Conservation (phyloP, 2,329 filamentous ascomycete species). For the Graphilbum sp. region DNA sequence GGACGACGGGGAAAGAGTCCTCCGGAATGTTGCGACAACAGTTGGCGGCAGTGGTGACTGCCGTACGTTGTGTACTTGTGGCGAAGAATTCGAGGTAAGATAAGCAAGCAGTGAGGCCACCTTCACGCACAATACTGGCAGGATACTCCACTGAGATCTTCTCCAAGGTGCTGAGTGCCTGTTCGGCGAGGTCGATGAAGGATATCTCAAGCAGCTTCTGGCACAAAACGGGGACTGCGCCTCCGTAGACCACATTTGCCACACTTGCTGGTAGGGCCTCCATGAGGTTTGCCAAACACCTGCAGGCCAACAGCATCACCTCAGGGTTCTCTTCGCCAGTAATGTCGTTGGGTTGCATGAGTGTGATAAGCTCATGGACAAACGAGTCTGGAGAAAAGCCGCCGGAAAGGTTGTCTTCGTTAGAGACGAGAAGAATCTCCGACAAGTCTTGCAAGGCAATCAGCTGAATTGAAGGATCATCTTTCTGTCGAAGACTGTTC, state of each 20-base stretch:
- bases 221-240: conserved; percentile 84
- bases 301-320: conserved; percentile 91
- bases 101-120: conserved; percentile 85
- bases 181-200: conserved; percentile 94
- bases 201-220: conserved; percentile 91
- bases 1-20: conserved; percentile 80
- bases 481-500: conserved; percentile 61
- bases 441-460: conserved; percentile 88
- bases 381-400: conserved; percentile 91
- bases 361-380: conserved; percentile 77
- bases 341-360: conserved; percentile 85
- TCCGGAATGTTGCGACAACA: conserved; percentile 94
- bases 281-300: conserved; percentile 94
- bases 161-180: conserved; percentile 87
- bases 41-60: conserved; percentile 93
- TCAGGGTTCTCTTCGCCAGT: conserved; percentile 79
- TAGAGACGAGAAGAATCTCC: conserved; percentile 83
- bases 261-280: conserved; percentile 86
- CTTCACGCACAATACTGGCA: conserved; percentile 85
- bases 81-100: conserved; percentile 96
- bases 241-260: conserved; percentile 93
- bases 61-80: conserved; percentile 89
- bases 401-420: conserved; percentile 88
- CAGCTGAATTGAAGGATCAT: conserved; percentile 73
- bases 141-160: conserved; percentile 97